phyloP scores from a whole-genome alignment of 2,329 filamentous ascomycete genomes.

The Curvularia verruculosa region DNA sequence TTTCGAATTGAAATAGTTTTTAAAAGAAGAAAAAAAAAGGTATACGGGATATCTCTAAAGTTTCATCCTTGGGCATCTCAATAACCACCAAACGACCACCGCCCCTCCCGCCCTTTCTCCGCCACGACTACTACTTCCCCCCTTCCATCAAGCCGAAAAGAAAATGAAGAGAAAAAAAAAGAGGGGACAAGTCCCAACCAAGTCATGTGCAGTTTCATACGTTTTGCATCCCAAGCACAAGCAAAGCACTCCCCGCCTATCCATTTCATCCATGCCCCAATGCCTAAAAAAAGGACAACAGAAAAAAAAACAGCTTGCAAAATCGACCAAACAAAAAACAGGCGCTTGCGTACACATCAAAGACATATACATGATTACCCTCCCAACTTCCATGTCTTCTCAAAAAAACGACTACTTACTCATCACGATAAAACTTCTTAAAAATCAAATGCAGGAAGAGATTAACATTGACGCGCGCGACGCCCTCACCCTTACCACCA shows the following conservation, averaged over 20 bases:
- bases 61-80: neutral
- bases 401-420: no score
- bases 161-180: no score
- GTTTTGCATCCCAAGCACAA: neutral
- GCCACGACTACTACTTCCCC: no score
- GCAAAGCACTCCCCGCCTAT: no score
- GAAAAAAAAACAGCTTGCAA: neutral
- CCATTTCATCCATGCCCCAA: neutral
- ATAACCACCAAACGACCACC: no score
- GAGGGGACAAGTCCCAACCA: no score
- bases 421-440: slow-evolving; percentile 88
- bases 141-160: no score
- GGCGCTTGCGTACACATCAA: neutral
- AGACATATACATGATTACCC: neutral
- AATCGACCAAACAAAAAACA: neutral
- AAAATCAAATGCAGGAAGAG: slow-evolving; percentile 94
- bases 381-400: no score
- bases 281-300: no score
- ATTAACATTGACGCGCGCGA: slow-evolving; percentile 90
- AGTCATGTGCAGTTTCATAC: neutral
- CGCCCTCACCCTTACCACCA: slow-evolving; percentile 29
- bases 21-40: neutral
- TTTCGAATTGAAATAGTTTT: no score
- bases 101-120: neutral
- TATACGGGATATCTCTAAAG: neutral